phyloP scores from a whole-genome alignment of 1,139 yeast species.

The Lodderomyces theae region DNA sequence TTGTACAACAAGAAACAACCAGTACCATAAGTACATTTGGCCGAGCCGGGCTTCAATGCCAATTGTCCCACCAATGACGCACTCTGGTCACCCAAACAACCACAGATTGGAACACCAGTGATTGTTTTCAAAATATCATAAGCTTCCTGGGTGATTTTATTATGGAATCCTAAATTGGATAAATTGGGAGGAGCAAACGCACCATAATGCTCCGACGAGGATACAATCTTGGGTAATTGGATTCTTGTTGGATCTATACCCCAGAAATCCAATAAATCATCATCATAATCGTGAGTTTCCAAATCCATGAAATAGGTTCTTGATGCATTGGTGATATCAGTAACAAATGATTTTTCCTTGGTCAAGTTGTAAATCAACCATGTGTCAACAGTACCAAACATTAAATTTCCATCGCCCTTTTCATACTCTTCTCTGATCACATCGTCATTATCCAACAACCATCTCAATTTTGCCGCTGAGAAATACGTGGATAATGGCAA shows the following conservation, averaged over 20 bases:
- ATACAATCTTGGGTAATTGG: slow-evolving; percentile 73
- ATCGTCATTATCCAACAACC: slow-evolving; percentile 83
- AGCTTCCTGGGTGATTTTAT: slow-evolving; percentile 51
- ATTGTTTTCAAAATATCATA: slow-evolving; percentile 49
- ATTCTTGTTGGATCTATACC: slow-evolving; percentile 69
- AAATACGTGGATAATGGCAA: slow-evolving; percentile 89
- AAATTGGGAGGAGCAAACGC: slow-evolving; percentile 60
- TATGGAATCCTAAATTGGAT: slow-evolving; percentile 49
- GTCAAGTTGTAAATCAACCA: slow-evolving; percentile 91
- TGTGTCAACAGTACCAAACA: slow-evolving; percentile 93
- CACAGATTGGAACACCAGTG: slow-evolving; percentile 71
- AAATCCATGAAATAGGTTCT: slow-evolving; percentile 90
- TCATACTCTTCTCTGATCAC: slow-evolving; percentile 71
- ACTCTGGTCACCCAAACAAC: slow-evolving; percentile 93
- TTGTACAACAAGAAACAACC: slow-evolving; percentile 91
- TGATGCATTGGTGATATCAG: slow-evolving; percentile 90
- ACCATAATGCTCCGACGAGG: slow-evolving; percentile 81
- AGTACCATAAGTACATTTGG: slow-evolving; percentile 97
- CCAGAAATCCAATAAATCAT: slow-evolving; percentile 74
- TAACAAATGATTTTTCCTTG: slow-evolving; percentile 64
- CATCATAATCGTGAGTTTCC: slow-evolving; percentile 73
- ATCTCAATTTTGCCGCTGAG: slow-evolving; percentile 84
- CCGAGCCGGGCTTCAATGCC: slow-evolving; percentile 80
- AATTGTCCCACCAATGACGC: slow-evolving; percentile 92
- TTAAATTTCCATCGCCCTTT: slow-evolving; percentile 65